Evolutionary conservation across 2,329 filamentous ascomycete genomes (phyloP).

Genomic region (Monilinia fructigena): DNA sequence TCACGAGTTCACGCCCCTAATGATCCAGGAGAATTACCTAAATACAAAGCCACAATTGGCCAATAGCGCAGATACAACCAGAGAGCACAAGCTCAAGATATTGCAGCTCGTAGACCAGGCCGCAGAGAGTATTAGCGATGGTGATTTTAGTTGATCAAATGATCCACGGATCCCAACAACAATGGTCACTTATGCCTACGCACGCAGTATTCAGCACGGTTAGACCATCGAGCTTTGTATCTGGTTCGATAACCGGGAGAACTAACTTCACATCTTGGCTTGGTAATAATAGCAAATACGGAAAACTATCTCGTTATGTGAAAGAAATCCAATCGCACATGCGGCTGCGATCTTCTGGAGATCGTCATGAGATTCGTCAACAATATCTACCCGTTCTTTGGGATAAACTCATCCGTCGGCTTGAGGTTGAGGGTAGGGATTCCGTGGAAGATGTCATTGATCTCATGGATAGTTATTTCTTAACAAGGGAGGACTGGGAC

Average conservation of each 20-base stretch:
- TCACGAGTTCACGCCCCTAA: conserved; percentile 93
- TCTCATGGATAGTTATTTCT: conserved; percentile 94
- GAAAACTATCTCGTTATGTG: conserved; percentile 73
- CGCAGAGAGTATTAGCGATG: conserved; percentile 94
- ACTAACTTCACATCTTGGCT: conserved; percentile 88
- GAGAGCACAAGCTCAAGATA: conserved; percentile 74
- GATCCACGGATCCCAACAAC: conserved; percentile 97
- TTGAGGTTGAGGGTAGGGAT: conserved; percentile 79
- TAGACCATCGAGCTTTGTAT: conserved; percentile 80
- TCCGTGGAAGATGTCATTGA: conserved; percentile 80
- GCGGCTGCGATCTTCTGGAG: conserved; percentile 84
- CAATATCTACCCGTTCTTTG: conserved; percentile 90
- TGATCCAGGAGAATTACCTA: conserved; percentile 98
- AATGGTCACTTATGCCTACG: conserved; percentile 97
- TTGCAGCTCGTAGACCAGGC: conserved; percentile 84
- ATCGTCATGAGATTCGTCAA: conserved; percentile 90
- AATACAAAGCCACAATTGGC: conserved; percentile 69
- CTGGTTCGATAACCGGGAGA: conserved; percentile 69
- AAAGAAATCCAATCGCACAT: conserved; percentile 98
- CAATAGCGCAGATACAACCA: conserved; percentile 48
- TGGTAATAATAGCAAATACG: conserved; percentile 87
- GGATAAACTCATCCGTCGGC: conserved; percentile 71
- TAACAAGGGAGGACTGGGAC: conserved; percentile 94
- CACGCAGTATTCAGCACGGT: conserved; percentile 97
- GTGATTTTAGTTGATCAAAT: conserved; percentile 91